These are phyloP conservation scores for Pharnaceum exiguum DNA, from an alignment of 148 eudicot genomes.

Conservation along the genomic window DNA sequence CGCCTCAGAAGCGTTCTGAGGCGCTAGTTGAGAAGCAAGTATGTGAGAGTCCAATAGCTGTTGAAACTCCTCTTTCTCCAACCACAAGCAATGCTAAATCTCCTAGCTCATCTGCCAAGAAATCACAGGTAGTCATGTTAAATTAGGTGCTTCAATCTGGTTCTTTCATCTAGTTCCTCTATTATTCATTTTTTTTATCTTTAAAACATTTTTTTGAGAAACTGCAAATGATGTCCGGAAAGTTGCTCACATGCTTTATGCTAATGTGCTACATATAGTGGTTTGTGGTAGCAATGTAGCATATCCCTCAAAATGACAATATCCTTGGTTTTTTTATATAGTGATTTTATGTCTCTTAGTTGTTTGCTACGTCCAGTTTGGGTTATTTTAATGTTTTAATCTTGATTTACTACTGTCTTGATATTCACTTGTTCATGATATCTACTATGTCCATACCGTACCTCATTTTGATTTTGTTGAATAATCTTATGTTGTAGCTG, in stretches of 20 bases:
- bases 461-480: too few relatives aligned
- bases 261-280: background rate
- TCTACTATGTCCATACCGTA: too few relatives aligned
- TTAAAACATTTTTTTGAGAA: background rate
- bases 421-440: too few relatives aligned
- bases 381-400: too few relatives aligned
- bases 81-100: slow-evolving; percentile 32
- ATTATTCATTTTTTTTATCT: background rate
- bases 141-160: background rate
- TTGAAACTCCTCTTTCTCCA: slow-evolving; percentile 41
- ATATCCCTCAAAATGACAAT: too few relatives aligned
- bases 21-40: slow-evolving; percentile 34
- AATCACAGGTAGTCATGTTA: slow-evolving; percentile 41
- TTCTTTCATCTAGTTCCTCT: background rate
- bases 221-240: background rate
- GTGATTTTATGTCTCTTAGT: too few relatives aligned
- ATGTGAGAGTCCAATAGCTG: slow-evolving; percentile 28
- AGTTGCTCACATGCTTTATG: background rate
- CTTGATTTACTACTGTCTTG: too few relatives aligned
- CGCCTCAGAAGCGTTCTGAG: slow-evolving; percentile 30
- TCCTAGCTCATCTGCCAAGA: slow-evolving; percentile 35
- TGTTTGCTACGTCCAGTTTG: too few relatives aligned
- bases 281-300: background rate
- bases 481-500: too few relatives aligned
- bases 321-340: too few relatives aligned